Percentiles rank a stretch among this genome's conserved stretches.
phyloP scores from a whole-genome alignment of 2,329 filamentous ascomycete genomes.

The Pseudogymnoascus destructans region DNA sequence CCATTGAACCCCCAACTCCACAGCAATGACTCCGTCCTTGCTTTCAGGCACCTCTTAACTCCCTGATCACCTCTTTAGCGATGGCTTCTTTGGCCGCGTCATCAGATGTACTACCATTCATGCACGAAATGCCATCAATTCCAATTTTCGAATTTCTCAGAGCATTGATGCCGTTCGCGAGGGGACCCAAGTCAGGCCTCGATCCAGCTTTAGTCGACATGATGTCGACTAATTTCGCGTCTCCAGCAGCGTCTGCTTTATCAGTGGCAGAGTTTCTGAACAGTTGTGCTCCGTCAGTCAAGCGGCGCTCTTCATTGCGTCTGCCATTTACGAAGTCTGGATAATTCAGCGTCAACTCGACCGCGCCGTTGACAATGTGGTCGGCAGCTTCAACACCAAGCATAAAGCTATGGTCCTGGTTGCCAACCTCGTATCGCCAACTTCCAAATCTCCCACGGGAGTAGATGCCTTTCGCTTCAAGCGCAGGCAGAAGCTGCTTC shows the following conservation, averaged over 20 bases:
- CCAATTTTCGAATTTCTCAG: conserved; percentile 3
- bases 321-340: conserved; percentile 58
- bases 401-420: conserved; percentile 69
- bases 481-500: conserved; percentile 81
- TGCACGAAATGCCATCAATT: background rate
- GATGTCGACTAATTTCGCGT: conserved; percentile 24
- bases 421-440: conserved; percentile 90
- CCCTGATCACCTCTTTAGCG: conserved; percentile 1
- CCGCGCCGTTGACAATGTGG: conserved; percentile 58
- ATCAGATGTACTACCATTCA: background rate
- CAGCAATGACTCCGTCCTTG: background rate
- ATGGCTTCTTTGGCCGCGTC: background rate
- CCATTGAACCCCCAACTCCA: background rate
- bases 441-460: conserved; percentile 94
- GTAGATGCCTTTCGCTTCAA: conserved; percentile 83
- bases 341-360: conserved; percentile 66
- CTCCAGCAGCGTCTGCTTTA: conserved; percentile 24
- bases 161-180: conserved; percentile 5
- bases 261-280: conserved; percentile 22
- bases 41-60: background rate
- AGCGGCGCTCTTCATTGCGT: conserved; percentile 28
- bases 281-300: conserved; percentile 26
- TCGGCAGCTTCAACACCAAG: conserved; percentile 63
- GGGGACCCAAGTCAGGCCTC: background rate
- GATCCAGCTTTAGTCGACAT: conserved; percentile 5